phyloP scores from a whole-genome alignment of 768 basidiomycete genomes.

The Scleroderma citrinum region DNA sequence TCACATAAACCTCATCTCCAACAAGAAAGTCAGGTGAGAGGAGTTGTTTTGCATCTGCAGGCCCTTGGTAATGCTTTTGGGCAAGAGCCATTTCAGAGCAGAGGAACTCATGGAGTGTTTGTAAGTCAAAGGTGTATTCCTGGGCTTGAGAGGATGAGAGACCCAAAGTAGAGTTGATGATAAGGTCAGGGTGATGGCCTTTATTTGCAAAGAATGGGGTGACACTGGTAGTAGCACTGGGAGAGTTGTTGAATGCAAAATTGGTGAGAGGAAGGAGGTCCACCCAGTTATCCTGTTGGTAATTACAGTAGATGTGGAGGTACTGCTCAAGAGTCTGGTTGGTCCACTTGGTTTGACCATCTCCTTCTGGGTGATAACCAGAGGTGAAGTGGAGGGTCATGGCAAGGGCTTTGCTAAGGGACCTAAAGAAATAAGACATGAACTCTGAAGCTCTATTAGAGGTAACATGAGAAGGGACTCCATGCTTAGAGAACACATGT shows the following conservation, averaged over 20 bases:
- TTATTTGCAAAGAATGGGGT: slow-evolving; percentile 30
- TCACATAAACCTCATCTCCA: slow-evolving; percentile 6
- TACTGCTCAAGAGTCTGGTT: slow-evolving; percentile 27
- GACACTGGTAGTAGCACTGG: slow-evolving; percentile 21
- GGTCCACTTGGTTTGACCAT: slow-evolving; percentile 15
- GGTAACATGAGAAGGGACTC: slow-evolving; percentile 17
- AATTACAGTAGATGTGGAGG: slow-evolving; percentile 28
- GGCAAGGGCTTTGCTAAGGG: slow-evolving; percentile 21
- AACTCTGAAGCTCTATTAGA: slow-evolving; percentile 26
- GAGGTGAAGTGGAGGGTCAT: slow-evolving; percentile 21
- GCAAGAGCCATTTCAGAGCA: slow-evolving; percentile 10
- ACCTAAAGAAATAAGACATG: slow-evolving; percentile 28
- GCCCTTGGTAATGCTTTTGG: slow-evolving; percentile 9
- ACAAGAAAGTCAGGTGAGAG: slow-evolving; percentile 3
- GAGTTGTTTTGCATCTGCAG: slow-evolving; percentile 1
- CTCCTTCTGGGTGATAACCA: not conserved
- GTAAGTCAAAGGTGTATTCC: slow-evolving; percentile 17
- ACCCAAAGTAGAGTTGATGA: slow-evolving; percentile 10
- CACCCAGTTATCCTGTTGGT: slow-evolving; percentile 32
- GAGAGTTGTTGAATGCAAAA: slow-evolving; percentile 29
- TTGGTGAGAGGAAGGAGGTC: slow-evolving; percentile 26
- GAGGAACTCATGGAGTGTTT: slow-evolving; percentile 13
- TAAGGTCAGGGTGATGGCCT: slow-evolving; percentile 19
- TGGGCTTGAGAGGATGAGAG: slow-evolving; percentile 12
- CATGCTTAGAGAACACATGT: slow-evolving; percentile 20